phyloP scores from a whole-genome alignment of 208 protist species.

The Herpetomonas samuelpessoai region DNA sequence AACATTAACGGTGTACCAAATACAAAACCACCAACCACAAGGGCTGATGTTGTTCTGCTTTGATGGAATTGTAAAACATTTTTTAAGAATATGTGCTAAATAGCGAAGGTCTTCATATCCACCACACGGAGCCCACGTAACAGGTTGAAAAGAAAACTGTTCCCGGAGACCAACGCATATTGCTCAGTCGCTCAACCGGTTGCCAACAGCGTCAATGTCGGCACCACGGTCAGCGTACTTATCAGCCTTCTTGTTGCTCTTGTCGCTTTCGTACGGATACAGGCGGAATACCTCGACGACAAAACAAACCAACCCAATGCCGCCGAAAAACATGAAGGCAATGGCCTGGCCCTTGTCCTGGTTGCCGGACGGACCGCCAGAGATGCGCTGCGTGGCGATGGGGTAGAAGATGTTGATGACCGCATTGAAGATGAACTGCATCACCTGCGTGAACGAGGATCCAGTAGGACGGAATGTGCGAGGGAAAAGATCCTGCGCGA shows the following conservation, averaged over 20 bases:
- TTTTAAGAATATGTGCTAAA: constrained; percentile 8
- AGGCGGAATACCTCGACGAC: constrained; percentile 31
- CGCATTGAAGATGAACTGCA: constrained; percentile 51
- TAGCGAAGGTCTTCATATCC: background rate
- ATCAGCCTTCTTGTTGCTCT: background rate
- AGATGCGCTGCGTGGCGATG: constrained; percentile 32
- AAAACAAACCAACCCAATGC: constrained; percentile 27
- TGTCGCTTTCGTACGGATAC: constrained; percentile 19
- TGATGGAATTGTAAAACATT: constrained; percentile 8
- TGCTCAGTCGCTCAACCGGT: too few species aligned
- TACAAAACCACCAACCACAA: too few species aligned
- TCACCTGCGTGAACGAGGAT: constrained; percentile 26
- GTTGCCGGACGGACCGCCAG: constrained; percentile 31
- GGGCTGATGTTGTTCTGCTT: too few species aligned
- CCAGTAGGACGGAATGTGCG: constrained; percentile 32
- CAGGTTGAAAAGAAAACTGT: too few species aligned
- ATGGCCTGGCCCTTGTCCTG: constrained; percentile 49
- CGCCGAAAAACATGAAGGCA: constrained; percentile 44
- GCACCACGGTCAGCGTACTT: background rate
- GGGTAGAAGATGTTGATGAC: constrained; percentile 49
- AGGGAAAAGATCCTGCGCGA: constrained; percentile 46
- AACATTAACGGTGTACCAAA: too few species aligned
- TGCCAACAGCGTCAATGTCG: background rate
- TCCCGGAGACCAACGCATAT: too few species aligned
- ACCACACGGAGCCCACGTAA: too few species aligned